Percentiles rank a stretch among this genome's conserved stretches.
phyloP scores from a whole-genome alignment of 192 early-diverging fungal genomes.

The Backusella sp. region DNA sequence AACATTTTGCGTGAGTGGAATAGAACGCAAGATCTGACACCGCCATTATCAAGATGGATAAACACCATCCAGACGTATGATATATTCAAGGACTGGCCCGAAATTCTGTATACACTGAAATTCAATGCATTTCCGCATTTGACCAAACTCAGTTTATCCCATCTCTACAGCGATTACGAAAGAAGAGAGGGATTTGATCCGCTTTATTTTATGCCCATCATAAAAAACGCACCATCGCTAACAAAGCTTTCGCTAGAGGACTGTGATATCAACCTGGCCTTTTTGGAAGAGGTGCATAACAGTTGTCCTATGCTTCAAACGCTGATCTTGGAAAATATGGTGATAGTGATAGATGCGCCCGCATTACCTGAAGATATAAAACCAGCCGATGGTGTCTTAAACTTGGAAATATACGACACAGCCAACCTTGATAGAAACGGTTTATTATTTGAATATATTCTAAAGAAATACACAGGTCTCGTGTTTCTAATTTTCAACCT shows the following conservation, averaged over 20 bases:
- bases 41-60: neutral
- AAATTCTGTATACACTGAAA: neutral
- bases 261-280: neutral
- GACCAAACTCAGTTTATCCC: neutral
- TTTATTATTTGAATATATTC: no score
- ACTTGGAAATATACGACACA: no score
- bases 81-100: neutral
- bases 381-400: no score
- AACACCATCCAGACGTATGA: neutral
- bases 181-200: neutral
- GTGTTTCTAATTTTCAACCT: no score
- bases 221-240: neutral
- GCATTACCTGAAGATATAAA: no score
- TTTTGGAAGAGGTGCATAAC: neutral
- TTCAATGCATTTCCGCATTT: neutral
- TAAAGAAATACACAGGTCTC: no score
- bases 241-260: neutral
- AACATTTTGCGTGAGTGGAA: neutral
- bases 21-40: neutral
- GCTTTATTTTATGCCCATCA: neutral
- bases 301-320: neutral
- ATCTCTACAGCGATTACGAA: neutral
- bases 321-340: neutral
- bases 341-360: neutral
- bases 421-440: no score